Percentiles rank a stretch among this genome's conserved stretches.
These are phyloP conservation scores for Dioscorea cayenensis DNA, from an alignment of 116 monocot genomes.

Conservation along the genomic window DNA sequence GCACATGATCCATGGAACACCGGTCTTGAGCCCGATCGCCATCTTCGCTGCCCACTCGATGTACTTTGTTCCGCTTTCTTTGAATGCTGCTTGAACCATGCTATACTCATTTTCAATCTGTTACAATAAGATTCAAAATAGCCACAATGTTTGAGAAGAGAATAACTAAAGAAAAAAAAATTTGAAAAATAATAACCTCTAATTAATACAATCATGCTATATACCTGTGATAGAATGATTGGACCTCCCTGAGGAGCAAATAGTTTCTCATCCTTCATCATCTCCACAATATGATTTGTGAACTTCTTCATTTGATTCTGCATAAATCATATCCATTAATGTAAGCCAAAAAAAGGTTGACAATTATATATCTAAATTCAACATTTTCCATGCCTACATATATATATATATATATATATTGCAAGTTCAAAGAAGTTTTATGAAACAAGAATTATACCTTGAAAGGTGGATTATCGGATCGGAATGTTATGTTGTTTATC, in stretches of 20 bases:
- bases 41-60: constrained; percentile 72
- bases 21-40: constrained; percentile 39
- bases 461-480: constrained; percentile 14
- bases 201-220: too few species aligned
- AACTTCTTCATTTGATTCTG: constrained; percentile 36
- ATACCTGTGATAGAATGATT: constrained; percentile 35
- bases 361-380: background rate
- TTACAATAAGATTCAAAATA: background rate
- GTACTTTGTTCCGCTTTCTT: constrained; percentile 36
- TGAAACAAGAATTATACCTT: background rate
- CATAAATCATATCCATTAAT: background rate
- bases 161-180: background rate
- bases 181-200: too few species aligned
- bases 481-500: constrained; percentile 14
- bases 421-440: background rate
- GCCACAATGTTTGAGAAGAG: too few species aligned
- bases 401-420: too few species aligned
- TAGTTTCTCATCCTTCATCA: constrained; percentile 39
- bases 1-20: constrained; percentile 99
- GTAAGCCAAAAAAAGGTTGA: background rate
- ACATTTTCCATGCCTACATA: too few species aligned
- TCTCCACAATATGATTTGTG: constrained; percentile 20
- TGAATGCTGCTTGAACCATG: constrained; percentile 38
- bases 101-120: constrained; percentile 96
- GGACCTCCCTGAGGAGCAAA: constrained; percentile 37